Base-by-base conservation (phyloP, 176 grass and related monocot genomes). In the Puya raimondii region DNA sequence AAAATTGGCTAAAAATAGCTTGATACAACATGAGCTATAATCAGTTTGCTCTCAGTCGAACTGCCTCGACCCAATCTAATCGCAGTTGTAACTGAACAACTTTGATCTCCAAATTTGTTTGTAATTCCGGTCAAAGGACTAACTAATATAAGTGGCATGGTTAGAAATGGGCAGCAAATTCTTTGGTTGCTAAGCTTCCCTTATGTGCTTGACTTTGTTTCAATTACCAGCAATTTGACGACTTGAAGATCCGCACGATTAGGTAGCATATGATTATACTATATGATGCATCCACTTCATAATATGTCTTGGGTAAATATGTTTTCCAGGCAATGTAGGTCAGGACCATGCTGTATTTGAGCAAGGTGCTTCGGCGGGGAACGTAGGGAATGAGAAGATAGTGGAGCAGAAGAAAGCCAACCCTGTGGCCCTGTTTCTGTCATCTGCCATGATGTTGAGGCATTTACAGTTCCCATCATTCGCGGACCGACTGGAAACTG, bases 391-490 rank as follows among this genome's bases (percentile, higher is more conserved):
- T 56, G 82, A 92, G 54, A 99, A 93, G 9, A 58, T 92, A 56
- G 23, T 93, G 53, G 70, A 72, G 58, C 85, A 93, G 74, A 89
- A 87, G 79, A 99, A 84, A 54, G 89, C 89, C 22, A 99, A 99
- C 67, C 94, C 89, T 1, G 82, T 99, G 54, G 94, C 89, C 3
- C 63, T 97, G 23, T 87, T 97, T 53, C 94, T 97, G 17, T 97
- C 94, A 9, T 97, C 94, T 2, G 82, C 94, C 0, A 97, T 97
- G 94, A 97, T 97, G 94, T 70, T 97, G 74, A 77, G 94, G 77
- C 94, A 97, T 73, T 82, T 99, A 78, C 94, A 81, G 67, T 92
- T 99, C 53, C 94, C 89, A 1, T 90, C 86, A 0, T 99, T 92
- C 13, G 89, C 94, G 0, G 94, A 99, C 63, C 74, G 94, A 47